Base-by-base conservation (phyloP, 805 yeast genomes). In the Candida pini region DNA sequence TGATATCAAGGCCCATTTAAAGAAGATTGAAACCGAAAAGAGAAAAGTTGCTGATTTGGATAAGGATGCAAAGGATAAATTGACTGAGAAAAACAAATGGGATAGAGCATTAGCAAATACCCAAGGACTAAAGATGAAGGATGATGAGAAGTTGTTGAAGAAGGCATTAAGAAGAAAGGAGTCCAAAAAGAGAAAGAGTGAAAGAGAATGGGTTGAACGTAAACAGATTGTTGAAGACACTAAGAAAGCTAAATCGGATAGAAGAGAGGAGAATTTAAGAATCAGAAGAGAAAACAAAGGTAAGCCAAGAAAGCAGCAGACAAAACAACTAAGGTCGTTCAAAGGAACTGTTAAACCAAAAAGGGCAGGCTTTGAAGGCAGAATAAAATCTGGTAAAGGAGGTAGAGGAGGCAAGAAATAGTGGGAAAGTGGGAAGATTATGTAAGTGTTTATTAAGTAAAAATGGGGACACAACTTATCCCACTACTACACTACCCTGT, bases 121-220 rank as follows among this genome's bases (percentile, higher is more conserved):
- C 6, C 95, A 88, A 59, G 98, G 98, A 33, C 62, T 76, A 18
- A 90, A 87, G 58, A 66, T 90, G 30, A 83, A 82, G 49, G 96
- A 92, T 60, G 94, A 90, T 58, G 97, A 90, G 57, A 80, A 77
- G 53, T 64, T 92, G 48, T 71, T 92, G 60, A 81, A 80, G 51
- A 90, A 86, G 58, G 85, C 97, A 2, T 60, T 90, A 41, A 88
- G 83, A 64, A 73, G 83, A 49, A 85, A 87, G 55, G 90, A 86
- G 49, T 77, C 83, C 41, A 71, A 73, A 53, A 92, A 92, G 68
- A 73, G 84, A 53, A 85, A 80, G 66, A 81, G 94, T 38, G 95
- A 87, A 51, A 66, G 76, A 33, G 95, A 90, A 60, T 92, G 99
- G 99, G 73, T 66, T 45, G 97, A 90, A 33, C 76, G 99, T 46